Evolutionary conservation across 1,139 yeast genomes (phyloP).

Genomic region (Scheffersomyces stambukii): DNA sequence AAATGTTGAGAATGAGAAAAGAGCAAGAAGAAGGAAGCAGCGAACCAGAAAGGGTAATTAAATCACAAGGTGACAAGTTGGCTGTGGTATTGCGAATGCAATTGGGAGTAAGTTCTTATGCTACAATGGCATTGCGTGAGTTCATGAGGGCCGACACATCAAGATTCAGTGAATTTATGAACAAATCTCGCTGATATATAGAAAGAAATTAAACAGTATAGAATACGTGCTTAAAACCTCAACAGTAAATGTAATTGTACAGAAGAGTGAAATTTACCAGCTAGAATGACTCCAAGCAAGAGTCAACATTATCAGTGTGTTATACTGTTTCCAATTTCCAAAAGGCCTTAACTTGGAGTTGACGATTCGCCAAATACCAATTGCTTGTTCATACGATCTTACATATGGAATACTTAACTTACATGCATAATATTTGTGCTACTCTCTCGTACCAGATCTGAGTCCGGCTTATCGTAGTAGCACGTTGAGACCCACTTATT

Average conservation of each 20-base stretch:
- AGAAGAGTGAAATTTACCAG: neutral
- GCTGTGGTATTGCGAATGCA: conserved; percentile 78
- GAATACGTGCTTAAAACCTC: neutral
- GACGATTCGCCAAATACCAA: too few species aligned
- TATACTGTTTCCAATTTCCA: neutral
- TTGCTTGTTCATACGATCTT: too few species aligned
- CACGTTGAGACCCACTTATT: too few species aligned
- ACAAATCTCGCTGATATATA: too few species aligned
- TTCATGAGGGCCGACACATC: conserved; percentile 81
- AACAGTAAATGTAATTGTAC: neutral
- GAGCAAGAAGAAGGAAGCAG: conserved; percentile 18
- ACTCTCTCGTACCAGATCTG: too few species aligned
- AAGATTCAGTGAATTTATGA: conserved; percentile 30
- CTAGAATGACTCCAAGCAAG: neutral
- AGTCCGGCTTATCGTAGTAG: too few species aligned
- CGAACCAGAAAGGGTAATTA: conserved; percentile 20
- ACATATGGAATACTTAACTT: too few species aligned
- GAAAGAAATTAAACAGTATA: conserved; percentile 1
- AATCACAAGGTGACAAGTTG: conserved; percentile 39
- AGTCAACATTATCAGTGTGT: neutral
- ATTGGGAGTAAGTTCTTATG: conserved; percentile 85
- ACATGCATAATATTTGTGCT: too few species aligned
- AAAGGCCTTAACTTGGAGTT: too few species aligned
- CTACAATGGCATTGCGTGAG: conserved; percentile 96
- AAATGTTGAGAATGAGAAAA: conserved; percentile 48